A percentile compares a stretch with the other conserved stretches of the same genome.
Conservation (phyloP, 1,284 basidiomycete species). For the Cutaneotrichosporon dermatis region DNA sequence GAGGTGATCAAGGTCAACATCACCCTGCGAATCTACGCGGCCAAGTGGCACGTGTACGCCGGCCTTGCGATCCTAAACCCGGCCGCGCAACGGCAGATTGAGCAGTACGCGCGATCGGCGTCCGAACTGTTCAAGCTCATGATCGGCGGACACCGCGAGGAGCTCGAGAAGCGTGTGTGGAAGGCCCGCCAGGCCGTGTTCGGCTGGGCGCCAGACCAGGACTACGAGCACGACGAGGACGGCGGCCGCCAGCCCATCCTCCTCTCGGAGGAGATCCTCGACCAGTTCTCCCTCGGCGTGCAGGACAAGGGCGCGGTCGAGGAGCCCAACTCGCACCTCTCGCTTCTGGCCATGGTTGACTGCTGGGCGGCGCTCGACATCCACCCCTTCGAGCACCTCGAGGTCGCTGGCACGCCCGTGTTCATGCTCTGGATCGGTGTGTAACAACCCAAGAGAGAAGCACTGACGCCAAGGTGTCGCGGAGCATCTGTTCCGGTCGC, state of each 20-base stretch:
- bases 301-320: slow-evolving; percentile 48
- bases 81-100: slow-evolving; percentile 80
- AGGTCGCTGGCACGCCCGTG: slow-evolving; percentile 90
- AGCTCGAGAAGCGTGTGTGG: slow-evolving; percentile 68
- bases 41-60: slow-evolving; percentile 98
- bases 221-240: slow-evolving; percentile 35
- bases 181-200: slow-evolving; percentile 76
- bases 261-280: slow-evolving; percentile 78
- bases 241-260: slow-evolving; percentile 62
- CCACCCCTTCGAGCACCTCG: slow-evolving; percentile 85
- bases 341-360: slow-evolving; percentile 97
- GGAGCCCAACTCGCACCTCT: slow-evolving; percentile 77
- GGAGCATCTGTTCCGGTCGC: slow-evolving; percentile 81
- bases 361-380: slow-evolving; percentile 88
- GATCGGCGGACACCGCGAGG: slow-evolving; percentile 69
- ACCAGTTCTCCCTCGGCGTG: slow-evolving; percentile 77
- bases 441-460: slow-evolving; percentile 7
- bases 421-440: slow-evolving; percentile 89
- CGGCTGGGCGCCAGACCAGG: slow-evolving; percentile 50
- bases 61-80: slow-evolving; percentile 96
- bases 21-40: slow-evolving; percentile 89
- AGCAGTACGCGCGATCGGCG: slow-evolving; percentile 78
- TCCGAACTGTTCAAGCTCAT: slow-evolving; percentile 95
- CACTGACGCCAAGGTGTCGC: slow-evolving; percentile 60
- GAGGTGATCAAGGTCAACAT: slow-evolving; percentile 99